phyloP scores from a whole-genome alignment of 352 stramenopile genomes.

The Phytopythium ostracodes region DNA sequence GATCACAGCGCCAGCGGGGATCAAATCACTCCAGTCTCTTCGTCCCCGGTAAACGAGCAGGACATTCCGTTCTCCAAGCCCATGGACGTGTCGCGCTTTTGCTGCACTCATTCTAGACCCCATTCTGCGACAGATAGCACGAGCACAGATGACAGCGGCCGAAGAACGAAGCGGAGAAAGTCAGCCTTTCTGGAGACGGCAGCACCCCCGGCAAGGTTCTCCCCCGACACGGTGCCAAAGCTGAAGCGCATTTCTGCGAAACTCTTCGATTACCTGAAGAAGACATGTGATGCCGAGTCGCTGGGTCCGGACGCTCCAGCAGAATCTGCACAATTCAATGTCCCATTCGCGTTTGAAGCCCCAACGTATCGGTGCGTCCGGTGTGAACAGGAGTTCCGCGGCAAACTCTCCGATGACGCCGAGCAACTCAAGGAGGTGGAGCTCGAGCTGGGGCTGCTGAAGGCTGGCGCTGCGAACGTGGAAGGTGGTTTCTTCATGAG shows the following conservation, averaged over 20 bases:
- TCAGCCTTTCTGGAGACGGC: neutral
- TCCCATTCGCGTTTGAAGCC: conserved; percentile 33
- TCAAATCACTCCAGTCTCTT: neutral
- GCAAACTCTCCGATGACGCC: conserved; percentile 49
- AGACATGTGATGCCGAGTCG: conserved; percentile 17
- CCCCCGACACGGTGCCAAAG: conserved; percentile 41
- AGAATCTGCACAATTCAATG: conserved; percentile 1
- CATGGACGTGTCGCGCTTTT: conserved; percentile 44
- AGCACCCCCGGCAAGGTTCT: conserved; percentile 26
- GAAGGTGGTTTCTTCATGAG: conserved; percentile 51
- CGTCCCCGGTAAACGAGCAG: conserved; percentile 14
- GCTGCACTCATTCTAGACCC: conserved; percentile 37
- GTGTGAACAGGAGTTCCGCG: conserved; percentile 47
- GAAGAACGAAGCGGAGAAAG: neutral
- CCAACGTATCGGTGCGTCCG: conserved; percentile 36
- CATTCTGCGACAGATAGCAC: neutral
- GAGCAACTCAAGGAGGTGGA: conserved; percentile 45
- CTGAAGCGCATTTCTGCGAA: conserved; percentile 59
- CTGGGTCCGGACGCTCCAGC: conserved; percentile 1
- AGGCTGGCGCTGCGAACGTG: conserved; percentile 21
- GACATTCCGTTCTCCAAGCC: conserved; percentile 52
- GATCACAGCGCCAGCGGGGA: conserved; percentile 4
- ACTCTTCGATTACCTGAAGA: conserved; percentile 41
- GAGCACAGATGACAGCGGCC: conserved; percentile 1
- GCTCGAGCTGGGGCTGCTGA: conserved; percentile 50